These are phyloP conservation scores for Prunus yedoensis DNA, from an alignment of 331 rosid species.

Conservation along the genomic window DNA sequence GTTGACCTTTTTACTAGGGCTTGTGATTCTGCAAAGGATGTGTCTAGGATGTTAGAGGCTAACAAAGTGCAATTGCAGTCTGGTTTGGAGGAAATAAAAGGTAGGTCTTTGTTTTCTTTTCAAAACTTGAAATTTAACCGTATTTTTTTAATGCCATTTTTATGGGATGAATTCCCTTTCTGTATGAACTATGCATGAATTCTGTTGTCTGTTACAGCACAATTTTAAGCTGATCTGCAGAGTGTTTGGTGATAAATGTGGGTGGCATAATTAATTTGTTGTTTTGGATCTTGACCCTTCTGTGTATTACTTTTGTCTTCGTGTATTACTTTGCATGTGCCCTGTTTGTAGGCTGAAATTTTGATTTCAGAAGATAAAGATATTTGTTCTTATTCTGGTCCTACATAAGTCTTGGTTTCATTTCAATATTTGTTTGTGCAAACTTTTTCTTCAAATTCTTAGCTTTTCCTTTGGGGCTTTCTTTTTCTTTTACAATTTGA, in stretches of 20 bases:
- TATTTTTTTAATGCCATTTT: not conserved
- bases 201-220: too few relatives aligned
- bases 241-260: not conserved
- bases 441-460: slow-evolving; percentile 6
- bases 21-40: slow-evolving; percentile 72
- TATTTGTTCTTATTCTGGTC: slow-evolving; percentile 5
- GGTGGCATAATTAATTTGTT: not conserved
- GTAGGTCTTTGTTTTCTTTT: slow-evolving; percentile 35
- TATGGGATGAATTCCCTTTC: not conserved
- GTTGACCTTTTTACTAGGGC: slow-evolving; percentile 76
- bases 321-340: not conserved
- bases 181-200: not conserved
- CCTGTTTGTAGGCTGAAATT: not conserved
- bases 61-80: slow-evolving; percentile 74
- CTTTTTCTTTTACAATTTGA: not conserved
- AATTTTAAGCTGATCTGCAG: slow-evolving; percentile 19
- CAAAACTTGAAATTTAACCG: not conserved
- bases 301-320: not conserved
- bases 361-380: not conserved
- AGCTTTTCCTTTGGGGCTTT: not conserved
- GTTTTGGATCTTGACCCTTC: not conserved
- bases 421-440: not conserved
- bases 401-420: slow-evolving; percentile 16
- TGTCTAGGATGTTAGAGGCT: slow-evolving; percentile 91
- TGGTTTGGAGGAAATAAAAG: slow-evolving; percentile 85